Evolutionary conservation across 2,329 filamentous ascomycete species (phyloP).

Genomic region (Apiospora malaysiana): DNA sequence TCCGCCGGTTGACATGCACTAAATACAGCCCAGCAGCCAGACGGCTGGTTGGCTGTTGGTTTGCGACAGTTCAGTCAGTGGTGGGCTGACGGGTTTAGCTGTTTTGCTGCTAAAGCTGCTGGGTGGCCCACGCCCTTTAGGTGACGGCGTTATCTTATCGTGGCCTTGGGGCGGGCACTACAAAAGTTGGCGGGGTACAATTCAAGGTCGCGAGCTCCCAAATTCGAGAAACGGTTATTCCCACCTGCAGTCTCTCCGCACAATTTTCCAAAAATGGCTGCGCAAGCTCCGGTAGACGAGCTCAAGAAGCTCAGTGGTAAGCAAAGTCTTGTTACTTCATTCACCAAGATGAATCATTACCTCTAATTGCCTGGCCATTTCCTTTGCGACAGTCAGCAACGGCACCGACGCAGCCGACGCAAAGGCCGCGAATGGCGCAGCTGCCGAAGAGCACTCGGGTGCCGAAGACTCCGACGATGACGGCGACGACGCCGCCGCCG

Average conservation of each 20-base stretch:
- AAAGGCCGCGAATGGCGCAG: constrained; percentile 46
- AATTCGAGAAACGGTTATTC: background rate
- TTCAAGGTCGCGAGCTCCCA: background rate
- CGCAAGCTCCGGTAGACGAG: constrained; percentile 46
- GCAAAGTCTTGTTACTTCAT: constrained; percentile 29
- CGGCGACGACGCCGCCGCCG: constrained; percentile 41
- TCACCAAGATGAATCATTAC: constrained; percentile 28
- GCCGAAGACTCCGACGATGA: constrained; percentile 59
- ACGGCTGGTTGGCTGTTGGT: background rate
- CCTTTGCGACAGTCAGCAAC: constrained; percentile 3
- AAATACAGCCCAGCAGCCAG: background rate
- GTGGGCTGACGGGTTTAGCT: no score
- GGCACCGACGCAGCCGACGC: constrained; percentile 34
- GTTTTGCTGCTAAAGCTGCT: background rate
- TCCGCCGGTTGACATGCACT: background rate
- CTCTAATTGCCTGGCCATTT: constrained; percentile 26
- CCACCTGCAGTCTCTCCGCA: background rate
- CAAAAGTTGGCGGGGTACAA: constrained; percentile 22
- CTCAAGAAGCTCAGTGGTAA: constrained; percentile 48
- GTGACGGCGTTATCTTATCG: constrained; percentile 1
- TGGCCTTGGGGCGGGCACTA: background rate
- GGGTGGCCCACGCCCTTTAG: background rate
- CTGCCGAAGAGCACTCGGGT: constrained; percentile 44
- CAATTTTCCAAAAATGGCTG: constrained; percentile 44
- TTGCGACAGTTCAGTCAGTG: background rate